phyloP scores from a whole-genome alignment of 2,329 filamentous ascomycete species.

The Penicillium hesseltinei region DNA sequence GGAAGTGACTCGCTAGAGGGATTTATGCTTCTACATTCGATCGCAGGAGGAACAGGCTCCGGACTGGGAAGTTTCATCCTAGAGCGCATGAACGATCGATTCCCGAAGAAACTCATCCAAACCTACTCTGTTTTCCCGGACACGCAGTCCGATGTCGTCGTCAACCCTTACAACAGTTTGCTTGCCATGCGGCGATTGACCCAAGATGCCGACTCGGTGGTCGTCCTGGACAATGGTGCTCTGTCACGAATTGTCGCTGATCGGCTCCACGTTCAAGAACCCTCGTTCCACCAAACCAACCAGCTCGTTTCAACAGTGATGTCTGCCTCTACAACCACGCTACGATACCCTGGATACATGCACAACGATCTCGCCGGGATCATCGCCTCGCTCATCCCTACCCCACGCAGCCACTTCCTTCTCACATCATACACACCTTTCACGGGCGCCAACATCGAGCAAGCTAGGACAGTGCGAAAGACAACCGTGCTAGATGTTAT shows the following conservation, averaged over 20 bases:
- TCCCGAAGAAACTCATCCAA: slow-evolving; percentile 98
- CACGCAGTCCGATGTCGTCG: slow-evolving; percentile 87
- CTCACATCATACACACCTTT: slow-evolving; percentile 99
- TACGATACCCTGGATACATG: slow-evolving; percentile 98
- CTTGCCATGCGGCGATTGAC: slow-evolving; percentile 86
- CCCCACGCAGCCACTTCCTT: slow-evolving; percentile 93
- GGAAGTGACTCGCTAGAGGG: slow-evolving; percentile 97
- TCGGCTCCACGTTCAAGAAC: slow-evolving; percentile 88
- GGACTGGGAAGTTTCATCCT: slow-evolving; percentile 94
- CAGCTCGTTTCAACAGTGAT: slow-evolving; percentile 97
- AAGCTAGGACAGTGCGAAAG: slow-evolving; percentile 96
- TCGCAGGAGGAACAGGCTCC: slow-evolving; percentile 93
- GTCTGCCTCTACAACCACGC: slow-evolving; percentile 94
- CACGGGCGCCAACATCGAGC: slow-evolving; percentile 91
- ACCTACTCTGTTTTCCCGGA: slow-evolving; percentile 99
- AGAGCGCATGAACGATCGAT: slow-evolving; percentile 92
- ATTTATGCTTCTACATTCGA: slow-evolving; percentile 98
- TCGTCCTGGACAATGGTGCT: slow-evolving; percentile 94
- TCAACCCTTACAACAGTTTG: slow-evolving; percentile 97
- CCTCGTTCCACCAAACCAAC: slow-evolving; percentile 96
- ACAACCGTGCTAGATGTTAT: slow-evolving; percentile 98
- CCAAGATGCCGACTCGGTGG: slow-evolving; percentile 95
- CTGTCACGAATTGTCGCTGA: slow-evolving; percentile 92
- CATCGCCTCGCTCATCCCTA: slow-evolving; percentile 91
- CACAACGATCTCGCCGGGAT: slow-evolving; percentile 99